phyloP scores from a whole-genome alignment of 768 basidiomycete genomes.

The Pisolithus orientalis region DNA sequence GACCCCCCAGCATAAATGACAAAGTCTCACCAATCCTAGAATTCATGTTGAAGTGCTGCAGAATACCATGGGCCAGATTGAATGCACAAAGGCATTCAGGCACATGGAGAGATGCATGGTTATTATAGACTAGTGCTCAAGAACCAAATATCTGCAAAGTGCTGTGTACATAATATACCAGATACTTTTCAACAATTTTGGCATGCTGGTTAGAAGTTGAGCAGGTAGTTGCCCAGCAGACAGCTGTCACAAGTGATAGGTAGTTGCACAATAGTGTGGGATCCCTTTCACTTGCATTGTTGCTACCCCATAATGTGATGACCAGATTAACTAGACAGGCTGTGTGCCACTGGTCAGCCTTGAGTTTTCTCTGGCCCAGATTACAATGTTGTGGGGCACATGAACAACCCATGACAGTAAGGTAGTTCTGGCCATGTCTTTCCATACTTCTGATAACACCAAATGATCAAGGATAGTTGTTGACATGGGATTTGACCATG shows the following conservation, averaged over 20 bases:
- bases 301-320: conserved; percentile 25
- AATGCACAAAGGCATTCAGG: conserved; percentile 18
- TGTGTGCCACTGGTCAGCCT: conserved; percentile 22
- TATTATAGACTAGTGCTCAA: conserved; percentile 16
- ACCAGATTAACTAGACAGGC: conserved; percentile 20
- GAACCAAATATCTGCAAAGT: neutral
- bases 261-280: neutral
- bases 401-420: conserved; percentile 15
- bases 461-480: neutral
- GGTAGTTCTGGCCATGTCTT: neutral
- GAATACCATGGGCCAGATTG: conserved; percentile 24
- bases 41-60: conserved; percentile 27
- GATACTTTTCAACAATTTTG: neutral
- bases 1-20: too few species aligned
- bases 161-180: neutral
- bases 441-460: too few species aligned
- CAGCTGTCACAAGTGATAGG: neutral
- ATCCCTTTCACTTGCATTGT: neutral
- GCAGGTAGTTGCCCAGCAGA: neutral
- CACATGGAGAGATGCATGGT: conserved; percentile 37
- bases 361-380: conserved; percentile 27
- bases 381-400: conserved; percentile 28
- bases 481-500: neutral
- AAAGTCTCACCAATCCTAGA: conserved; percentile 22
- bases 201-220: neutral